Evolutionary conservation across 164 flowering plant species (phyloP).

Genomic region (Tetrastigma voinierianum): DNA sequence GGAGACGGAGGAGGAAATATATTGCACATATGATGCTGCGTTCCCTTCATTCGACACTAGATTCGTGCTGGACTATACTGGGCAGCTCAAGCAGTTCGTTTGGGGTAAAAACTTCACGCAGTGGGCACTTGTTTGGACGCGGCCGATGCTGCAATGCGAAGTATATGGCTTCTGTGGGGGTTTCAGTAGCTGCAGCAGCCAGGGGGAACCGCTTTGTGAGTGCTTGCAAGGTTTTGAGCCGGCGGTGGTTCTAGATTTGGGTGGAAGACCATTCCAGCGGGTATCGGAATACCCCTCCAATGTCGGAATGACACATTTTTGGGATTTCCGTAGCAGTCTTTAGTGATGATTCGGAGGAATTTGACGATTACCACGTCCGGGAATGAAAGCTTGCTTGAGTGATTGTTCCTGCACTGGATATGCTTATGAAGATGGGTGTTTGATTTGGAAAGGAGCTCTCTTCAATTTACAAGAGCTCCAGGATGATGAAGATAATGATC

Average conservation of each 20-base stretch:
- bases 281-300: slow-evolving; percentile 19
- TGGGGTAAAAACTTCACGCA: too few relatives aligned
- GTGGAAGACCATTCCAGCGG: slow-evolving; percentile 24
- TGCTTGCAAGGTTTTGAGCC: slow-evolving; percentile 17
- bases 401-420: slow-evolving; percentile 11
- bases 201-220: slow-evolving; percentile 1
- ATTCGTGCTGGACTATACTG: not conserved
- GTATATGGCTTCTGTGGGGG: slow-evolving; percentile 5
- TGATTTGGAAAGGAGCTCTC: slow-evolving; percentile 6
- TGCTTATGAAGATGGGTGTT: slow-evolving; percentile 10
- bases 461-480: not conserved
- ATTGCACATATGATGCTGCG: not conserved
- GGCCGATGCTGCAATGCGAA: slow-evolving; percentile 3
- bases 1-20: slow-evolving; percentile 1
- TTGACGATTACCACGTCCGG: not conserved
- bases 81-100: not conserved
- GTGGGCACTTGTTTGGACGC: too few relatives aligned
- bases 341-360: not conserved
- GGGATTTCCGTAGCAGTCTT: not conserved
- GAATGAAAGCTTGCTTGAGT: slow-evolving; percentile 10
- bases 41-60: not conserved
- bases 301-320: slow-evolving; percentile 8
- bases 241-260: not conserved
- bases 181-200: not conserved
- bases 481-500: not conserved